phyloP scores from a whole-genome alignment of 176 grass and related monocot species.

The Tillandsia fasciculata region DNA sequence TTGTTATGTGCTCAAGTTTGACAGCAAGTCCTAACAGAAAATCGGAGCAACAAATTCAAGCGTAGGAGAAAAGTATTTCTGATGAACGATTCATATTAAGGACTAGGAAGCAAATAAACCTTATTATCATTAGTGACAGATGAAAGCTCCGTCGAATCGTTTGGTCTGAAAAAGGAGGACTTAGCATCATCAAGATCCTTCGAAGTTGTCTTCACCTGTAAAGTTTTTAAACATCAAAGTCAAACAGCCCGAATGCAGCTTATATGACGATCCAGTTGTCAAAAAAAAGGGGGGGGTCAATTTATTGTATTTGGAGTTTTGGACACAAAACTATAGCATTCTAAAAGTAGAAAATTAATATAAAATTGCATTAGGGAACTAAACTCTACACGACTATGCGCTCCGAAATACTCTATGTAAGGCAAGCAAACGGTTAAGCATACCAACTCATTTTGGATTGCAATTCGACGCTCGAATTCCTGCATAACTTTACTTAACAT shows the following conservation, averaged over 20 bases:
- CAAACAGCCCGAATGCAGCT: not conserved
- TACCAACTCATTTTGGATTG: constrained; percentile 60
- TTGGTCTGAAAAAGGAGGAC: constrained; percentile 27
- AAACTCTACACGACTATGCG: too few relatives aligned
- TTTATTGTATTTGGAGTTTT: too few relatives aligned
- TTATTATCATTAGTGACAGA: constrained; percentile 21
- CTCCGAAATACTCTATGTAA: too few relatives aligned
- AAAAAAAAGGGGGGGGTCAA: not conserved
- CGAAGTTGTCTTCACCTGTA: constrained; percentile 36
- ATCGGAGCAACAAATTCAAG: too few relatives aligned
- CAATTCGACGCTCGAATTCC: constrained; percentile 54
- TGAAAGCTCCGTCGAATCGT: constrained; percentile 21
- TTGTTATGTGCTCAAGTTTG: too few relatives aligned
- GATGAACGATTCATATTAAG: not conserved
- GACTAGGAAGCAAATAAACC: constrained; percentile 15
- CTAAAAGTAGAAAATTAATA: too few relatives aligned
- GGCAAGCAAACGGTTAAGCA: constrained; percentile 11
- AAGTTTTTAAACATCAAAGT: not conserved
- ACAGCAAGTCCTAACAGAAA: too few relatives aligned
- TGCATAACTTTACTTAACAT: constrained; percentile 70
- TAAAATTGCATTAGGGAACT: too few relatives aligned
- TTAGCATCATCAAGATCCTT: constrained; percentile 33
- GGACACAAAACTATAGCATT: too few relatives aligned
- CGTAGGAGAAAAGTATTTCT: not conserved
- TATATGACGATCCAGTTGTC: not conserved